phyloP scores from a whole-genome alignment of 2,329 filamentous ascomycete species.

The Arthrobotrys musiformis region DNA sequence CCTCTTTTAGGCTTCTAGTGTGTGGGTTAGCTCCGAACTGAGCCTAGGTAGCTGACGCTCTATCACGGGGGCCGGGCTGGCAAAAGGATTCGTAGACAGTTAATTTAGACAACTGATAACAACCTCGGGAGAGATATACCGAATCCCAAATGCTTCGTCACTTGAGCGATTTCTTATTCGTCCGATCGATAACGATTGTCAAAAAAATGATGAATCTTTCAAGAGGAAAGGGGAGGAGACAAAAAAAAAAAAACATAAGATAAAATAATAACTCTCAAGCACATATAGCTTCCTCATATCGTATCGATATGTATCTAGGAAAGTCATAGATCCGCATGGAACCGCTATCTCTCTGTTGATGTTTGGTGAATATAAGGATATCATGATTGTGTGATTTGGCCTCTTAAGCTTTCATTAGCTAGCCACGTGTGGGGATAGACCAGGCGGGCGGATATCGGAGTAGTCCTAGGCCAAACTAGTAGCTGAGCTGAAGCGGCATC shows the following conservation, averaged over 20 bases:
- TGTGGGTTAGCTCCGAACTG: constrained; percentile 25
- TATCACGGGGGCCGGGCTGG: constrained; percentile 28
- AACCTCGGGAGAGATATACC: constrained; percentile 26
- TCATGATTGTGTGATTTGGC: constrained; percentile 24
- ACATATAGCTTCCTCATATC: neutral
- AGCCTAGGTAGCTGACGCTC: constrained; percentile 34
- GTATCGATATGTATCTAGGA: too few species aligned
- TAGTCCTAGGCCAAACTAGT: constrained; percentile 25
- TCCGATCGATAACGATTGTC: constrained; percentile 35
- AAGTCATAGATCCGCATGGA: neutral
- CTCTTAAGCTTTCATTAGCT: constrained; percentile 10
- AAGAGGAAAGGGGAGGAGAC: neutral
- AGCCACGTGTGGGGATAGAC: constrained; percentile 43
- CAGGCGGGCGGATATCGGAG: constrained; percentile 45
- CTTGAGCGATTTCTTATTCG: constrained; percentile 55
- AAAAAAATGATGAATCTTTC: neutral
- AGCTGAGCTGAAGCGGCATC: constrained; percentile 15
- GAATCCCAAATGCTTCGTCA: neutral
- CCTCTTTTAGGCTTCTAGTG: constrained; percentile 35
- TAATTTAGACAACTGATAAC: constrained; percentile 19
- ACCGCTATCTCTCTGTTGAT: constrained; percentile 42
- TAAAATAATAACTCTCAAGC: neutral
- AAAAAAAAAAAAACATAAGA: neutral
- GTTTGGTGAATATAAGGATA: constrained; percentile 19
- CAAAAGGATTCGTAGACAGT: constrained; percentile 35